Base-by-base conservation (phyloP, 2,329 filamentous ascomycete species). In the Sporothrix humicola region DNA sequence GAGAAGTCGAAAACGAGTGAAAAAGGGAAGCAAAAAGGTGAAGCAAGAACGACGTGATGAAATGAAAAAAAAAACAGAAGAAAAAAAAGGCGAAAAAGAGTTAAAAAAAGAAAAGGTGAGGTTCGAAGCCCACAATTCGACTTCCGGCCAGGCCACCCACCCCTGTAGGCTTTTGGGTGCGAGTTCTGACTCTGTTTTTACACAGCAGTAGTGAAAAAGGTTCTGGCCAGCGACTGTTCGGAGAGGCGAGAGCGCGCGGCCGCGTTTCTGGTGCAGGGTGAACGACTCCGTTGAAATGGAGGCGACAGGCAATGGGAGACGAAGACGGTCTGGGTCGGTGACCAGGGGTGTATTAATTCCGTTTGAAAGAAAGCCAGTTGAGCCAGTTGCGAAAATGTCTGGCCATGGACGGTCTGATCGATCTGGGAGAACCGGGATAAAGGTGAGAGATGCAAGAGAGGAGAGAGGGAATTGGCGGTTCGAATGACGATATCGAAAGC, bases 71-170 rank as follows among this genome's bases (percentile, higher is more conserved):
- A 17, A 15, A 31, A 52, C 3, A 17, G 69, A 52, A 59, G 17
- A 23, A 54, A 44, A 26, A 48, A 12, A 56, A 20, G 10, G 15
- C n/a, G 20, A 7, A 31, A 44, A 23, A 52, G 9, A 66, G 37
- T n/a, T 15, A 10, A 65, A 70, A 20, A 58, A 23, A 69, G 8
- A 15, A 20, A 31, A 17, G n/a, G 17, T 42, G 37, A 72, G 31
- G 66, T 46, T 23, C n/a, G 17, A 20, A 72, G 70, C 59, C 66
- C 56, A 74, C 69, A 72, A 66, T 66, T 72, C 61, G 23, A 70
- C 56, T 72, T 73, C 72, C 72, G 69, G 69, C 69, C 69, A 59
- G 72, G 63, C 66, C 69, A 52, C 20, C 37, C 37, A 48, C 52
- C 52, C 68, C 68, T 70, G 68, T 54, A 48, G 31, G n/a, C 23